Conservation (phyloP, 2,329 filamentous ascomycete species). For the Fusarium verticillioides region DNA sequence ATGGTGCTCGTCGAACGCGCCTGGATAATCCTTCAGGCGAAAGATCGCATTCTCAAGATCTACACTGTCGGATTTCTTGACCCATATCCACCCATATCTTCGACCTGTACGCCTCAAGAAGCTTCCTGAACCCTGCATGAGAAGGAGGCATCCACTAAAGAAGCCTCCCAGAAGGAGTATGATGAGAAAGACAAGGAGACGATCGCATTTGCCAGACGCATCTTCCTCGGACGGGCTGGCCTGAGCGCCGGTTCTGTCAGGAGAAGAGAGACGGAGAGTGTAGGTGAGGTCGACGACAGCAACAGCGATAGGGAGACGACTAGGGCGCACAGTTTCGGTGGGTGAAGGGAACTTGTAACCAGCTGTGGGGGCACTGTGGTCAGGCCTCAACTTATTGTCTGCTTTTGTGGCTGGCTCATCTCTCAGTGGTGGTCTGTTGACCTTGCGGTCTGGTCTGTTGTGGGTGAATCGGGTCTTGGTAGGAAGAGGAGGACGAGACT, state of each 20-base stretch:
- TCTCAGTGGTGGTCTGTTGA: background rate
- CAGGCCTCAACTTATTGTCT: background rate
- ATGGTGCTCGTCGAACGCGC: background rate
- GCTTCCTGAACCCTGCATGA: background rate
- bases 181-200: background rate
- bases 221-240: background rate
- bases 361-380: background rate
- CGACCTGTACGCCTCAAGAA: background rate
- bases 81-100: background rate
- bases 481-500: background rate
- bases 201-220: background rate
- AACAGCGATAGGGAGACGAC: background rate
- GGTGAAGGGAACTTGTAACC: background rate
- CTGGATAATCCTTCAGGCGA: background rate
- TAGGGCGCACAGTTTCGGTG: background rate
- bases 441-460: background rate
- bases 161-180: background rate
- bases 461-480: background rate
- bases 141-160: background rate
- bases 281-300: background rate
- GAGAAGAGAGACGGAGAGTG: background rate
- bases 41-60: background rate
- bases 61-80: background rate
- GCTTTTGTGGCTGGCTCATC: background rate
- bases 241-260: background rate